Evolutionary conservation across 352 stramenopile species (phyloP), one percentile per base, ranked within the genome.

Genomic region (Phytopythium oedochilum): DNA sequence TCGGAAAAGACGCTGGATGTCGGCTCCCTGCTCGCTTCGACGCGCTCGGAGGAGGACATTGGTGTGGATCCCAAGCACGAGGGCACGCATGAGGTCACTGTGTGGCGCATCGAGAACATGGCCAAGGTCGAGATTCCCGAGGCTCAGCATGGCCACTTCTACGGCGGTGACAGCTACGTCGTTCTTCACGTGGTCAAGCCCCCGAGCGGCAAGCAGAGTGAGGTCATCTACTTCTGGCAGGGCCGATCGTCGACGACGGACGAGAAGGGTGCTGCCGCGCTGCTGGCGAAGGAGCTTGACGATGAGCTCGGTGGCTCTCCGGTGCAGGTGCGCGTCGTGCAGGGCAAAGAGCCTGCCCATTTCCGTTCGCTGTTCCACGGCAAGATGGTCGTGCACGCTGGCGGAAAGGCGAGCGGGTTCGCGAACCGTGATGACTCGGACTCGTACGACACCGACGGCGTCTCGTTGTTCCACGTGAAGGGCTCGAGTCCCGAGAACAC

Each of bases 81-180:
- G 2, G 83, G 79, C 57, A 82, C 86, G 55, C 83, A 93, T 63
- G 61, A 88, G 22, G 54, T 98, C 29, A 86, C 80, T 36, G 75
- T 98, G 8, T 97, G 90, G 92, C 83, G 88, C 63, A 90, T 98
- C 49, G 88, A 97, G 65, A 68, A 96, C 68, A 77, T 97, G 53
- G 83, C 94, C 22, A 96, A 93, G 61, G 88, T 89, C 15, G 71
- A 89, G 35, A 68, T 96, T 39, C 79, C 79, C n/a, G 54, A 79
- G 47, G 61, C 80, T 32, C 70, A 78, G 22, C 89, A 97, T 59
- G 96, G 96, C 18, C 80, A 91, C 44, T 98, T 99, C 66, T 96
- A 96, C 66, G 78, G 78, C 49, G 96, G 96, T 31, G 96, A 99
- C 72, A 97, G 86, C 59, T 99, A 99, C 78, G 92, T 99, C 62